These are phyloP conservation scores for Oxyria digyna DNA, from an alignment of 148 eudicot genomes.

Conservation along the genomic window DNA sequence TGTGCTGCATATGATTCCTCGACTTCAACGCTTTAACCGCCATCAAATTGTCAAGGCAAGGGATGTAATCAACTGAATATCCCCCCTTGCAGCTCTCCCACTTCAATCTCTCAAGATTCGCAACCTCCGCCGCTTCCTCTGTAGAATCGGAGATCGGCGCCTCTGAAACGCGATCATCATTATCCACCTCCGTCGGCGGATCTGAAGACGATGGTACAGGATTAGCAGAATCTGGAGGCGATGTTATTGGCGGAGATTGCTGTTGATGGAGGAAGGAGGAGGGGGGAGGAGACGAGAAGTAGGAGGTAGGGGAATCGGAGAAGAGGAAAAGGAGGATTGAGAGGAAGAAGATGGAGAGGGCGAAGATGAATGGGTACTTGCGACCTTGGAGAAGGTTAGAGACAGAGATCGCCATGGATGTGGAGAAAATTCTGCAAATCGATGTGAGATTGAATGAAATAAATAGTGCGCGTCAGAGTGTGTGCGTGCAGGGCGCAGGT, in stretches of 20 bases:
- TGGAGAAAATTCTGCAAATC: neutral
- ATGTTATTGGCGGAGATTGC: neutral
- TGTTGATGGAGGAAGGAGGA: neutral
- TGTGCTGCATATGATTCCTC: slow-evolving; percentile 73
- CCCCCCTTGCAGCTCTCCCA: slow-evolving; percentile 50
- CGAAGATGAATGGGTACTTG: slow-evolving; percentile 53
- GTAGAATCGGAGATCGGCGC: neutral
- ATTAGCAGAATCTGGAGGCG: neutral
- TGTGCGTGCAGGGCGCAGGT: neutral
- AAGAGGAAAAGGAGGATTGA: slow-evolving; percentile 38
- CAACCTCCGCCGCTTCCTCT: slow-evolving; percentile 13
- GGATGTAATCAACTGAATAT: slow-evolving; percentile 63
- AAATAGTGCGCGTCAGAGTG: neutral
- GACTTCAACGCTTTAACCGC: slow-evolving; percentile 56
- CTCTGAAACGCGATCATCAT: neutral
- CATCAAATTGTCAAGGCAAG: slow-evolving; percentile 70
- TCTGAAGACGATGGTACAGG: neutral
- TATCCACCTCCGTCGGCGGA: neutral
- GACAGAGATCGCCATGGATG: slow-evolving; percentile 44
- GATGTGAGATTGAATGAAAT: neutral
- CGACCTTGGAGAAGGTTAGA: slow-evolving; percentile 27
- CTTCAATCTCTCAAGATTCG: slow-evolving; percentile 21
- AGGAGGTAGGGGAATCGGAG: slow-evolving; percentile 20
- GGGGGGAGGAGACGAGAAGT: slow-evolving; percentile 7
- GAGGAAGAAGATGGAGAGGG: slow-evolving; percentile 43